Conservation (phyloP, 2,329 filamentous ascomycete genomes). For the Pseudocercospora cruenta region DNA sequence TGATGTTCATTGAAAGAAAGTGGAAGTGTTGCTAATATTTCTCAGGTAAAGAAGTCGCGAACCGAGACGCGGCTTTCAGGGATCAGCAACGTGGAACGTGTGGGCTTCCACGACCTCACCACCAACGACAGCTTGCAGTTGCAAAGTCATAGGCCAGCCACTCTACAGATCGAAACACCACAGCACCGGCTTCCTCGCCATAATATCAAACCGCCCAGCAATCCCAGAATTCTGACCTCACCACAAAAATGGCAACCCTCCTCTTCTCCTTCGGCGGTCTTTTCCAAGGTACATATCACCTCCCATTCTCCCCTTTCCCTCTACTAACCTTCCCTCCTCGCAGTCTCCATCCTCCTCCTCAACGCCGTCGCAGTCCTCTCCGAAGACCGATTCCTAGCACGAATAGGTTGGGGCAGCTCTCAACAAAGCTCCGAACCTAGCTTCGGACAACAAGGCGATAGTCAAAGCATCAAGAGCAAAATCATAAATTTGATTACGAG, state of each 20-base stretch:
- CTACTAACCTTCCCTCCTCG: slow-evolving; percentile 1
- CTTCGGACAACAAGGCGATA: slow-evolving; percentile 76
- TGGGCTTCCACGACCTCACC: not conserved
- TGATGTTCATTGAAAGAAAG: slow-evolving; percentile 7
- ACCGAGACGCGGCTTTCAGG: not conserved
- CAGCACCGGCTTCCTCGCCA: not conserved
- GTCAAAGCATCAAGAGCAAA: slow-evolving; percentile 81
- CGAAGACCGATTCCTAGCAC: slow-evolving; percentile 89
- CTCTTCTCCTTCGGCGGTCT: slow-evolving; percentile 72
- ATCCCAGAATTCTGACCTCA: too few species aligned
- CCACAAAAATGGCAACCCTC: slow-evolving; percentile 46
- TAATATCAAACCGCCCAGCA: too few species aligned
- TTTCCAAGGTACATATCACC: slow-evolving; percentile 65
- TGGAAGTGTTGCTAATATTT: not conserved
- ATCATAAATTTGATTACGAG: slow-evolving; percentile 88
- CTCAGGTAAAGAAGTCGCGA: slow-evolving; percentile 3
- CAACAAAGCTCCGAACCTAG: slow-evolving; percentile 68
- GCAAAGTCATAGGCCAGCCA: slow-evolving; percentile 5
- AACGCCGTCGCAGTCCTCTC: slow-evolving; percentile 94
- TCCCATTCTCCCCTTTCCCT: slow-evolving; percentile 18
- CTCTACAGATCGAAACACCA: not conserved
- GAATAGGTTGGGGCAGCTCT: slow-evolving; percentile 75
- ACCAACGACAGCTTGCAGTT: not conserved
- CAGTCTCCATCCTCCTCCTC: slow-evolving; percentile 82
- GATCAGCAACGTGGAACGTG: not conserved